Evolutionary conservation across 345 rosid species (phyloP), one percentile per base, ranked within the genome.

Genomic region (Erodium maritimum): DNA sequence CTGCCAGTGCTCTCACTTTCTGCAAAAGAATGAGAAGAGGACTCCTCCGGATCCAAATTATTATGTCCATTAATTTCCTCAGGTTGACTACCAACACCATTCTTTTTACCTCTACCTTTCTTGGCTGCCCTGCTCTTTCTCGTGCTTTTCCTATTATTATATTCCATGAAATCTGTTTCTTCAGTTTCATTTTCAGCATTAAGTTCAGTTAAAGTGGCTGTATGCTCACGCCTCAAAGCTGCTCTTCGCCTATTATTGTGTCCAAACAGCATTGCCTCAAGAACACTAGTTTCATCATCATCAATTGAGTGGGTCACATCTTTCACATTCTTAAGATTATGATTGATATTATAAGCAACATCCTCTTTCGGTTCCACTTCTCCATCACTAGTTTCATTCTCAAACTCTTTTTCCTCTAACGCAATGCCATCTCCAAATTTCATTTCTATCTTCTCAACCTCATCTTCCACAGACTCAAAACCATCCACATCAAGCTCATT

Each of bases 221-320:
- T 68, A 8, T 50, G 71, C 59, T 71, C 74, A 57, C 52, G 62
- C 67, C 57, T 78, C 12, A 61, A 55, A 60, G 60, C 63, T 18
- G 57, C 63, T 69, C 52, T 77, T 65, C 68, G 75, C 66, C 73
- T 69, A 57, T 63, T 77, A 72, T 65, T 87, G 51, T 66, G 78
- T 52, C 82, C 84, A 0, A 73, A 75, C 53, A 84, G 56, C 91
- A 87, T 89, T 50, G 82, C 83, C 73, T 89, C 79, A 53, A 89
- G 91, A 57, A 87, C 61, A 68, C 66, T 78, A 57, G 62, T 71
- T 67, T 82, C 93, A 3, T 64, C 76, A 23, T n/a, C n/a, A n/a
- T n/a, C 74, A 61, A 25, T 54, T 25, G 65, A 55, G 61, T 61
- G 22, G 22, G 56, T 65, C 8, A 19, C 52, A 52, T 19, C 57